Percentiles rank a stretch among this genome's conserved stretches.
Evolutionary conservation across 1,284 basidiomycete genomes (phyloP).

Genomic region (Inonotus obliquus): DNA sequence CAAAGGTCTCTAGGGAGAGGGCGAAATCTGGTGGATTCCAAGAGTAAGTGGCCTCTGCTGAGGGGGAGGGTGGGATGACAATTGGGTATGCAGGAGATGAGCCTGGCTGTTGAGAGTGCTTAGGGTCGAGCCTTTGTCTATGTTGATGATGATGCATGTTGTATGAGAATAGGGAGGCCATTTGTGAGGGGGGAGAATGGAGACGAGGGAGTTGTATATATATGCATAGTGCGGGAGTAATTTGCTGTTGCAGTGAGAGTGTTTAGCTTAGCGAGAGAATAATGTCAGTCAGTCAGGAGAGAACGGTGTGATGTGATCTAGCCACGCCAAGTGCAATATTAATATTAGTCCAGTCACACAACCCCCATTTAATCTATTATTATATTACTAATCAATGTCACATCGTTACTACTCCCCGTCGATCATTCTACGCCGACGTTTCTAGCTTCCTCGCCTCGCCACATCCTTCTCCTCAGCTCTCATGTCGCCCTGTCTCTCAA

Average conservation of each 20-base stretch:
- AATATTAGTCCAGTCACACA: not conserved
- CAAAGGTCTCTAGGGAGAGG: conserved; percentile 10
- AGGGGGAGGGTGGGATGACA: conserved; percentile 1
- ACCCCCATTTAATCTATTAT: too few species aligned
- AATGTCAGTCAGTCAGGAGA: not conserved
- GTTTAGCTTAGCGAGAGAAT: too few species aligned
- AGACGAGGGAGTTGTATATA: conserved; percentile 4
- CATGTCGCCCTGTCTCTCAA: conserved; percentile 1
- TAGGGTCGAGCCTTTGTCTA: not conserved
- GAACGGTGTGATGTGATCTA: not conserved
- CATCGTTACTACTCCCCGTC: not conserved
- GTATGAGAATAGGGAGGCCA: not conserved
- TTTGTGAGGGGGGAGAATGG: not conserved
- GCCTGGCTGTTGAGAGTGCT: not conserved
- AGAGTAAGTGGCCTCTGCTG: not conserved
- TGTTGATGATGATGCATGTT: conserved; percentile 1
- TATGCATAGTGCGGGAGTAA: conserved; percentile 11
- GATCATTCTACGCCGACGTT: not conserved
- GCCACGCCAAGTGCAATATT: not conserved
- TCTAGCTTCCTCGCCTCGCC: conserved; percentile 5
- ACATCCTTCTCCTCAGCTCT: not conserved
- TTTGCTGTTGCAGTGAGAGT: too few species aligned
- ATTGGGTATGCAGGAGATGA: conserved; percentile 3
- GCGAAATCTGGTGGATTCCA: conserved; percentile 1
- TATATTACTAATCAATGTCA: too few species aligned